A percentile compares a stretch with the other conserved stretches of the same genome.
These are phyloP conservation scores for Mycena capillaripes DNA, from an alignment of 768 basidiomycete species.

Conservation along the genomic window DNA sequence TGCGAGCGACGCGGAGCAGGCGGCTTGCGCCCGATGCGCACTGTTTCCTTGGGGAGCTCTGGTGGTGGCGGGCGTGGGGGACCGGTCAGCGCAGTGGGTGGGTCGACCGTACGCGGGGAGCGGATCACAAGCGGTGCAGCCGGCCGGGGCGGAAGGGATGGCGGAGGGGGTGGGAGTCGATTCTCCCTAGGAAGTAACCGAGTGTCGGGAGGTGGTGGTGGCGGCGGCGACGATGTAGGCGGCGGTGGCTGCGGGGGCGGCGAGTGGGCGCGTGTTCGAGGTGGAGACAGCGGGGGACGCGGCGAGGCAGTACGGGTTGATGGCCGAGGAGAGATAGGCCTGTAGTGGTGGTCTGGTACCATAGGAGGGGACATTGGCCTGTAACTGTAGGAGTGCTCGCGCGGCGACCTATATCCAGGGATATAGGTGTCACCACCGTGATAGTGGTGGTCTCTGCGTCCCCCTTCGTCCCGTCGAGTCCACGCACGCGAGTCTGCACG, in stretches of 20 bases:
- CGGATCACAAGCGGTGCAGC: slow-evolving; percentile 60
- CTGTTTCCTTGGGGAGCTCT: slow-evolving; percentile 35
- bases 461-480: slow-evolving; percentile 19
- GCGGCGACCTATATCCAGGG: slow-evolving; percentile 6
- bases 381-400: slow-evolving; percentile 15
- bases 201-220: slow-evolving; percentile 45
- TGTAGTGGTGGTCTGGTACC: slow-evolving; percentile 11
- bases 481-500: slow-evolving; percentile 27
- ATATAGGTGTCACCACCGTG: slow-evolving; percentile 3
- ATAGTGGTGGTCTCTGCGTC: not conserved
- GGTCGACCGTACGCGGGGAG: slow-evolving; percentile 58
- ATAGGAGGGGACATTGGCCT: slow-evolving; percentile 25
- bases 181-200: slow-evolving; percentile 46
- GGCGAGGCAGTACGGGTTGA: slow-evolving; percentile 39
- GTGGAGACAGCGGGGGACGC: slow-evolving; percentile 36
- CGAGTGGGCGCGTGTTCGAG: slow-evolving; percentile 29
- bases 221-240: slow-evolving; percentile 40
- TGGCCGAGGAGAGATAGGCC: slow-evolving; percentile 36
- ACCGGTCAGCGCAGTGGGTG: slow-evolving; percentile 32
- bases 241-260: slow-evolving; percentile 41
- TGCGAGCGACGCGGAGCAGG: slow-evolving; percentile 64
- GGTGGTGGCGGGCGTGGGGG: slow-evolving; percentile 37
- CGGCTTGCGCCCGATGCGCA: slow-evolving; percentile 51
- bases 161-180: slow-evolving; percentile 52
- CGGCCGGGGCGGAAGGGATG: slow-evolving; percentile 59